Percentiles rank a stretch among this genome's conserved stretches.
These are phyloP conservation scores for Acrocalymma vagum DNA, from an alignment of 2,329 filamentous ascomycete species.

Conservation along the genomic window DNA sequence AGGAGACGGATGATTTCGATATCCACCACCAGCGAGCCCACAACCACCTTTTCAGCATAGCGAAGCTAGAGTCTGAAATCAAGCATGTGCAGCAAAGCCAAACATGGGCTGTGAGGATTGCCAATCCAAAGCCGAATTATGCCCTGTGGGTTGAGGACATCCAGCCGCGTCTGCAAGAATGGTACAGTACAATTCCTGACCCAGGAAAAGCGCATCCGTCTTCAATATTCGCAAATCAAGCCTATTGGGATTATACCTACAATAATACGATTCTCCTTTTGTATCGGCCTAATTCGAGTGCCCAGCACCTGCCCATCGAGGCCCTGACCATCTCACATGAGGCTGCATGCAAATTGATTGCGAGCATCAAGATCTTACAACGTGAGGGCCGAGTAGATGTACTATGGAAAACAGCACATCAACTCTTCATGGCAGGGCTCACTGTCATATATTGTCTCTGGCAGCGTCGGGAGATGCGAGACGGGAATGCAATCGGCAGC, in stretches of 20 bases:
- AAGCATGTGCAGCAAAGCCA: constrained; percentile 43
- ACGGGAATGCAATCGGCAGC: constrained; percentile 21
- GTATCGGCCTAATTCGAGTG: constrained; percentile 36
- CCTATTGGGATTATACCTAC: constrained; percentile 43
- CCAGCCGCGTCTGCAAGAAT: constrained; percentile 37
- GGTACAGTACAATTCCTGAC: constrained; percentile 41
- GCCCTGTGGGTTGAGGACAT: constrained; percentile 38
- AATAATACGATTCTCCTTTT: constrained; percentile 41
- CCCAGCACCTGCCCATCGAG: constrained; percentile 26
- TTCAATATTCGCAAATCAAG: constrained; percentile 38
- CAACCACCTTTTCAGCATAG: constrained; percentile 39
- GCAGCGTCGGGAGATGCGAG: constrained; percentile 43
- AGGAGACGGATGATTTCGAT: too few relatives aligned
- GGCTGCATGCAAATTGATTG: constrained; percentile 35
- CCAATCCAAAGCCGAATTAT: constrained; percentile 39
- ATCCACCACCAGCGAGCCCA: constrained; percentile 25
- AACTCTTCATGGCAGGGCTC: constrained; percentile 45
- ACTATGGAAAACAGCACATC: constrained; percentile 42
- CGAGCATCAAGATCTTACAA: constrained; percentile 38
- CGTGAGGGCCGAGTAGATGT: constrained; percentile 40
- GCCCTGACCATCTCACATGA: constrained; percentile 32
- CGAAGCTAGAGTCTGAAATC: constrained; percentile 45
- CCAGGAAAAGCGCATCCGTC: constrained; percentile 4
- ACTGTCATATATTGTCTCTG: constrained; percentile 42
- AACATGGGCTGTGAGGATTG: constrained; percentile 28